A percentile compares a stretch with the other conserved stretches of the same genome.
These are phyloP conservation scores for Escallonia herrerae DNA, from an alignment of 129 eudicot genomes.

Conservation along the genomic window DNA sequence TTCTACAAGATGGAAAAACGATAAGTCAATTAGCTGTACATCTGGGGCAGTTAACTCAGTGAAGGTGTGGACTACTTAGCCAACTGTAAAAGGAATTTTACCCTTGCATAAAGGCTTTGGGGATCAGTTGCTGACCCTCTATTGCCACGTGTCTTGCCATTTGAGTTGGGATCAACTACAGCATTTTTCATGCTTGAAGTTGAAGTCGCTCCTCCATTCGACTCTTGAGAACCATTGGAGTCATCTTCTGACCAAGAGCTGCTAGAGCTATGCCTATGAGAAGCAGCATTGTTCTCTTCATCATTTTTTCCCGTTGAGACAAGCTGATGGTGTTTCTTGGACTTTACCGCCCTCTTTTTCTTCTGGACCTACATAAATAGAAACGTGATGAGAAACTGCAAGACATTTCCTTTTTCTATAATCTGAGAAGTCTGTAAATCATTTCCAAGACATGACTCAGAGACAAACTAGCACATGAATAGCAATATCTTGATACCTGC, in stretches of 20 bases:
- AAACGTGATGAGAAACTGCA: conserved; percentile 10
- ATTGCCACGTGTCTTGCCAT: conserved; percentile 43
- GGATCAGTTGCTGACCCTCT: conserved; percentile 67
- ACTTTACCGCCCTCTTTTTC: conserved; percentile 40
- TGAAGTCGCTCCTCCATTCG: conserved; percentile 2
- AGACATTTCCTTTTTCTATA: not conserved
- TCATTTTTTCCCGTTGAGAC: conserved; percentile 11
- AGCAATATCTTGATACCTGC: not conserved
- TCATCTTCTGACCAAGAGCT: conserved; percentile 47
- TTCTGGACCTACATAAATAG: conserved; percentile 29
- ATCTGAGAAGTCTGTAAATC: not conserved
- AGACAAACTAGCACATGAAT: no score
- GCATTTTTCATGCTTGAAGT: conserved; percentile 15
- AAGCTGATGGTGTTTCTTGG: conserved; percentile 29
- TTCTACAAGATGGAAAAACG: conserved; percentile 33
- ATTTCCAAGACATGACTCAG: not conserved
- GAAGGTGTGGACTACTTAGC: not conserved
- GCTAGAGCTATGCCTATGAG: conserved; percentile 25
- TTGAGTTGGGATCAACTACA: conserved; percentile 13
- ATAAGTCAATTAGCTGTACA: conserved; percentile 3
- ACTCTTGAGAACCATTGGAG: conserved; percentile 35
- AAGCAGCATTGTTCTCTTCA: conserved; percentile 18
- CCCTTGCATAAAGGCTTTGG: conserved; percentile 86
- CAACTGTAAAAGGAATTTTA: conserved; percentile 2
- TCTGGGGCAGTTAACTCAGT: not conserved